Evolutionary conservation across 441 rosid species (phyloP), one percentile per base, ranked within the genome.

Genomic region (Pelargonium myrrhifolium): DNA sequence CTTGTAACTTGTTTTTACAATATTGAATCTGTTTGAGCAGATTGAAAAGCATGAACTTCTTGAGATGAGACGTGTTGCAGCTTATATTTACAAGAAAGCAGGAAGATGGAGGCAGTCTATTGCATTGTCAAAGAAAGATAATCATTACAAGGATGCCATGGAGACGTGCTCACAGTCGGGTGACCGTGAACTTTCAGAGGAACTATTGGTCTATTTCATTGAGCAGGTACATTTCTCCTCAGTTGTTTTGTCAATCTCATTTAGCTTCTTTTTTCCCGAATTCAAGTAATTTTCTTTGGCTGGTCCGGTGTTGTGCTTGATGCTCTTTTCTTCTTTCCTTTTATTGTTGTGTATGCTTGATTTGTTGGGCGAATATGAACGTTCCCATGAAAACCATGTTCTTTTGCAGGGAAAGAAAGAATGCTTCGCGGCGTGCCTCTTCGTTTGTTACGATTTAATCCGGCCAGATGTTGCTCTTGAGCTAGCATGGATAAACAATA

Each of bases 31-130:
- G 26, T 63, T 58, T 17, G 64, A 22, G 66, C 82, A 92, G 98
- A 88, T 89, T 74, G 98, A 92, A 86, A 95, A 95, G 77, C 99
- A 95, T 71, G 99, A 95, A 83, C 93, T 95, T 51, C 87, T 95
- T 17, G 99, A 95, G 80, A 95, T 95, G 99, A 87, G 99, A 67
- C 97, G 99, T 67, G 99, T 95, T 66, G 99, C 99, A 74, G 98
- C 99, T 28, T 95, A 92, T 72, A 92, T 95, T 47, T 92, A 95
- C 81, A 95, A 95, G 74, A 95, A 95, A 79, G 98, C 98, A 6
- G 97, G 98, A 74, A 83, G 99, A 80, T 95, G 98, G 99, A 95
- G 92, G 99, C 95, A 84, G 67, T 95, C 99, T 9, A 92, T 95
- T 84, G 92, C 96, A 58, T 79, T 92, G 81, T 95, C 99, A 59